Percentiles rank a stretch among this genome's conserved stretches.
These are phyloP conservation scores for Candida gigantensis DNA, from an alignment of 1,139 yeast species.

Conservation along the genomic window DNA sequence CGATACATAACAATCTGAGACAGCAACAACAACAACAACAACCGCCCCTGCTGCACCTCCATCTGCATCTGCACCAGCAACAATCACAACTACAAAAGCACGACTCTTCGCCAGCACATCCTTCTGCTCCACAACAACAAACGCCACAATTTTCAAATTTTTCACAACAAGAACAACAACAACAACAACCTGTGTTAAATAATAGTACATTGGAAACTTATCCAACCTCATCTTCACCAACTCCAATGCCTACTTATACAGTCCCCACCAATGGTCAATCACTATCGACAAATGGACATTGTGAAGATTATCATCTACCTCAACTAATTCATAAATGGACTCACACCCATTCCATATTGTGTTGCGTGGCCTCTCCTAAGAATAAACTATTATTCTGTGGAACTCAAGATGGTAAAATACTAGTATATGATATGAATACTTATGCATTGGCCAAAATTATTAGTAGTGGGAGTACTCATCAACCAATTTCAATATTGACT, in stretches of 20 bases:
- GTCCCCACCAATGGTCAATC: slow-evolving; percentile 3
- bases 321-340: slow-evolving; percentile 71
- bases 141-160: slow-evolving; percentile 10
- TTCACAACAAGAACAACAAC: not conserved
- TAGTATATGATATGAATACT: slow-evolving; percentile 68
- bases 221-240: slow-evolving; percentile 12
- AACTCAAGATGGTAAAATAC: slow-evolving; percentile 85
- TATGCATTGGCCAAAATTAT: slow-evolving; percentile 52
- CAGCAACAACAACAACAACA: slow-evolving; percentile 1
- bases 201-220: too few relatives aligned
- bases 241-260: slow-evolving; percentile 11
- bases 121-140: slow-evolving; percentile 1
- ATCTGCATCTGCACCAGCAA: too few relatives aligned
- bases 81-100: not conserved
- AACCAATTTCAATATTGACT: slow-evolving; percentile 74
- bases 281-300: too few relatives aligned
- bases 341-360: slow-evolving; percentile 70
- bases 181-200: slow-evolving; percentile 4
- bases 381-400: slow-evolving; percentile 77
- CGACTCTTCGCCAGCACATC: not conserved
- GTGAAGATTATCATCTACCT: slow-evolving; percentile 18
- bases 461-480: slow-evolving; percentile 45
- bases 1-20: slow-evolving; percentile 2
- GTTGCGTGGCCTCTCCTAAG: slow-evolving; percentile 66
- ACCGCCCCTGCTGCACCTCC: too few relatives aligned